These are phyloP conservation scores for Ailanthus altissimus DNA, from an alignment of 345 rosid species.

Conservation along the genomic window DNA sequence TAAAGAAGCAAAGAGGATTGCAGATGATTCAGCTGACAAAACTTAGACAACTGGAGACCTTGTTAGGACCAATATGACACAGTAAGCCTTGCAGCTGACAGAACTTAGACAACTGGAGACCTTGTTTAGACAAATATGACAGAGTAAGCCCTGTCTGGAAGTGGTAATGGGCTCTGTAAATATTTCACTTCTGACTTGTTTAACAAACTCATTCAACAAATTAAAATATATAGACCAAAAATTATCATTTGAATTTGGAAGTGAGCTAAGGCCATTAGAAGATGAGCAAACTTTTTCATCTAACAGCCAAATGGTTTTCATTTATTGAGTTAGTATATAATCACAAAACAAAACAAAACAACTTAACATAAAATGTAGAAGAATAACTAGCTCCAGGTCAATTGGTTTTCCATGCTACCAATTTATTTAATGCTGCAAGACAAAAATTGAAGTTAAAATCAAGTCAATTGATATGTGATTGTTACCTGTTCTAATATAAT, in stretches of 20 bases:
- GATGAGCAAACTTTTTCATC: neutral
- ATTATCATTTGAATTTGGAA: constrained; percentile 1
- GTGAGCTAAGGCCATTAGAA: neutral
- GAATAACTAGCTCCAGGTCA: neutral
- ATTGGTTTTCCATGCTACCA: neutral
- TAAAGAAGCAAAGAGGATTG: neutral
- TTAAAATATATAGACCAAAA: neutral
- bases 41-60: neutral
- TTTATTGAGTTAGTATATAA: neutral
- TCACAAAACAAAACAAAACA: neutral
- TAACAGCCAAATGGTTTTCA: neutral
- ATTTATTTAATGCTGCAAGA: neutral
- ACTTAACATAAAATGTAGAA: too few relatives aligned
- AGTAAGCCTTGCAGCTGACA: neutral
- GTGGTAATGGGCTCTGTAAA: neutral
- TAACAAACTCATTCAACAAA: neutral
- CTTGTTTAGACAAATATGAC: neutral
- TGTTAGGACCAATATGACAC: neutral
- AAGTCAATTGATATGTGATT: constrained; percentile 12
- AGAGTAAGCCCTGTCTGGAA: neutral
- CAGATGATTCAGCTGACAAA: neutral
- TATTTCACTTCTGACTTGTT: neutral
- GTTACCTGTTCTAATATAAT: constrained; percentile 75
- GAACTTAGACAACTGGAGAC: constrained; percentile 1
- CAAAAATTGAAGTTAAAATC: neutral